Evolutionary conservation across 78 protist species (phyloP), one percentile per base, ranked within the genome.

Genomic region (Dictyostelium firmibasis): DNA sequence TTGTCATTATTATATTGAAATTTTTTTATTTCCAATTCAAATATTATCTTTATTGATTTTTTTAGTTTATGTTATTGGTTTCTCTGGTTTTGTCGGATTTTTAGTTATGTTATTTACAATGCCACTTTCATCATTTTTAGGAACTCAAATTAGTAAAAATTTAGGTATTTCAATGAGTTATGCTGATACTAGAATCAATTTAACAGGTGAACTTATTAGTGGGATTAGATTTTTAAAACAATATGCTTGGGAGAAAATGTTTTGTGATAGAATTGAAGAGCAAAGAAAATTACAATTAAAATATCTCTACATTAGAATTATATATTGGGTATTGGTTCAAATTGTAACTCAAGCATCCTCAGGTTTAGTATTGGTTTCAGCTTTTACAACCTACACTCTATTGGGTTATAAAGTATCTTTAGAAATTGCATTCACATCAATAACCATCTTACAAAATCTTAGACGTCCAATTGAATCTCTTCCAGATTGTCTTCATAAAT

Each of bases 181-280:
- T 9, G 57, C 84, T 0, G 92, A 86, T 77, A 38, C 81, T 23
- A 35, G 93, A 29, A 47, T 88, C 11, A 43, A 33, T 8, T 67
- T 79, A 20, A 79, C 74, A 2, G 27, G 86, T 47, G 93, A 88
- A 29, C 23, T 88, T 5, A 25, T 88, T 9, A 38, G 20, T 62
- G 93, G 93, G 2, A 88, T 88, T 67, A 57, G 81, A 88, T 69
- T 88, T 20, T 36, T 88, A 25, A 88, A 88, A 77, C 25, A 62
- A 23, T 88, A 88, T 88, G 86, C 85, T 14, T 88, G 86, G 85
- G 93, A 88, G 23, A 69, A 41, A 18, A 69, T 83, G 27, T 88
- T 88, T 53, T 64, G 81, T 25, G 86, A 88, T 25, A 33, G 75
- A 44, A 79, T 88, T 29, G 25, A 44, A 29, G 25, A 14, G 18